Evolutionary conservation across 1,139 yeast species (phyloP).

Genomic region (Hyphopichia burtonii): DNA sequence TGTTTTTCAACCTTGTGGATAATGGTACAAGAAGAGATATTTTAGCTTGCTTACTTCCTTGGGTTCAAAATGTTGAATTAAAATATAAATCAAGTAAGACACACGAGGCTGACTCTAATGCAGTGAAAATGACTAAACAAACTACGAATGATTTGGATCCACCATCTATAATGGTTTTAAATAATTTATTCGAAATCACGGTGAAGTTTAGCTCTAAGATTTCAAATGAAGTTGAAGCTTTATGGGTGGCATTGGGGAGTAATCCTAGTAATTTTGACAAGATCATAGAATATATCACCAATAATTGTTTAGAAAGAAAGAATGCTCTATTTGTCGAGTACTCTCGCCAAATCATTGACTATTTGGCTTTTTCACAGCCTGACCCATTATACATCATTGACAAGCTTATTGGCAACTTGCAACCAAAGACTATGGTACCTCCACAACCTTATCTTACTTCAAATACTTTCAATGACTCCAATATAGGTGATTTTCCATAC

Average conservation of each 20-base stretch:
- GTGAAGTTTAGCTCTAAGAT: slow-evolving; percentile 70
- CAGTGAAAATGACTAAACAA: slow-evolving; percentile 1
- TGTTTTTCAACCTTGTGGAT: slow-evolving; percentile 64
- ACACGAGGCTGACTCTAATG: slow-evolving; percentile 4
- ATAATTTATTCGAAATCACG: slow-evolving; percentile 81
- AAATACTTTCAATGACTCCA: slow-evolving; percentile 7
- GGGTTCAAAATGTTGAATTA: slow-evolving; percentile 81
- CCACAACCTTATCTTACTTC: slow-evolving; percentile 34
- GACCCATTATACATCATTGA: slow-evolving; percentile 61
- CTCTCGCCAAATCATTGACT: slow-evolving; percentile 78
- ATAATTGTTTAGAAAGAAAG: slow-evolving; percentile 66
- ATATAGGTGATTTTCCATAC: slow-evolving; percentile 52
- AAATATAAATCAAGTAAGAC: slow-evolving; percentile 26
- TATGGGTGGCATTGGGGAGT: slow-evolving; percentile 91
- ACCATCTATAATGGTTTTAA: slow-evolving; percentile 74
- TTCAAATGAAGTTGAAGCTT: slow-evolving; percentile 85
- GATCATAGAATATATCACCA: slow-evolving; percentile 68
- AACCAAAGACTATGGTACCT: slow-evolving; percentile 88
- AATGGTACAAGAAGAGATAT: slow-evolving; percentile 65
- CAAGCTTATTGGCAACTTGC: slow-evolving; percentile 63
- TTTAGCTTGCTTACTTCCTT: slow-evolving; percentile 77
- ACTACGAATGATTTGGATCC: slow-evolving; percentile 30
- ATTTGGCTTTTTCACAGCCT: slow-evolving; percentile 60
- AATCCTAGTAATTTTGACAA: slow-evolving; percentile 66
- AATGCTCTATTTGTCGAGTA: slow-evolving; percentile 75